Base-by-base conservation (phyloP, 2,329 filamentous ascomycete species). In the Aspergillus sp. region DNA sequence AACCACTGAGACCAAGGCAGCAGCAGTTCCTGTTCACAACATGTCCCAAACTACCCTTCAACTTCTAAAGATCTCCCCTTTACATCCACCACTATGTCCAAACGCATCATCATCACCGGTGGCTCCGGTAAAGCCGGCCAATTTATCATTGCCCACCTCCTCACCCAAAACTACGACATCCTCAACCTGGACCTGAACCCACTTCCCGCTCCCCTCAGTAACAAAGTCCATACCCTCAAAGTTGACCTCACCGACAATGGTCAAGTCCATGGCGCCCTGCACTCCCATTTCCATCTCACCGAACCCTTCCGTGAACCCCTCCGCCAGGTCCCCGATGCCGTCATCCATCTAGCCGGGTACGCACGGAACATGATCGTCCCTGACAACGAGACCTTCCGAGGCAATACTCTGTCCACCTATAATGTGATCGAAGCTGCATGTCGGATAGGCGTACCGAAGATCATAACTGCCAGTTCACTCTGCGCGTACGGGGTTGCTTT, bases 391-490 rank as follows among this genome's bases (percentile, higher is more conserved):
- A 83, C 80, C 54, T 88, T 86, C 72, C 77, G 77, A 17, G 80
- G 76, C 25, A 89, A 88, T 66, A 80, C 83, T 0, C 75, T 78
- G 0, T 78, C 81, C 8, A 85, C 83, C 0, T 87, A 87, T 73
- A 88, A 88, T 66, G 80, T 88, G 23, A 81, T 88, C 62, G 86
- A 88, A 72, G 84, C 85, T 0, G 85, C 85, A 0, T 86, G 80
- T 68, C 87, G 87, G 63, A 75, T 88, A 0, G 84, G 84, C 11
- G 83, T 88, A 6, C 81, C 80, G 64, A 88, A 88, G 67, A 83
- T 88, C 66, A 79, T 88, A 67, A 81, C 87, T 51, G 86, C 86
- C 1, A 83, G 79, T 59, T 83, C 80, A 19, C 84, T 87, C 66
- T 86, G 84, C 0, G 84, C 82, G 0, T 88, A 88, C 66, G 86